A percentile compares a stretch with the other conserved stretches of the same genome.
Conservation (phyloP, 768 basidiomycete genomes). For the Auricularia sp. region DNA sequence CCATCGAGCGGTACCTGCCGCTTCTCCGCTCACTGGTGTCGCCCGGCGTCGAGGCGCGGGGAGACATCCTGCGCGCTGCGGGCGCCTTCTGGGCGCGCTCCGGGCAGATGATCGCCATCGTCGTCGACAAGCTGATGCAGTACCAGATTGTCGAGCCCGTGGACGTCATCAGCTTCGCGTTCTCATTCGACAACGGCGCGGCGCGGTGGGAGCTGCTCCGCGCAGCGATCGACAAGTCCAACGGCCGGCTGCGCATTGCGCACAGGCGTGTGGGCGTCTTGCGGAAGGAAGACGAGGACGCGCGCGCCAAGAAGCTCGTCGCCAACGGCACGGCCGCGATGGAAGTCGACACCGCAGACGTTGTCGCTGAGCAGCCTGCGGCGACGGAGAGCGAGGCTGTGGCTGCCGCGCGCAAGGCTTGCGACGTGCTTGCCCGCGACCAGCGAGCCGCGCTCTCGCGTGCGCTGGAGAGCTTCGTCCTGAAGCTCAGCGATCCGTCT, state of each 20-base stretch:
- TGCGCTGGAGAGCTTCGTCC: conserved; percentile 69
- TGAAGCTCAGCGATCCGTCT: conserved; percentile 45
- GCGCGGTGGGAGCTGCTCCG: conserved; percentile 70
- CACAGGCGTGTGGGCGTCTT: conserved; percentile 61
- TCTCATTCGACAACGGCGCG: conserved; percentile 39
- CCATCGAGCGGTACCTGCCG: conserved; percentile 86
- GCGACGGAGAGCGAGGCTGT: conserved; percentile 66
- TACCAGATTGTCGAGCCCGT: conserved; percentile 94
- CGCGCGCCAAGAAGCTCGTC: conserved; percentile 44
- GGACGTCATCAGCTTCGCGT: conserved; percentile 82
- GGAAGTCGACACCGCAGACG: conserved; percentile 39
- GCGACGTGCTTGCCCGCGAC: conserved; percentile 61
- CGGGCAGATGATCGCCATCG: conserved; percentile 80
- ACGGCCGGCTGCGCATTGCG: conserved; percentile 74
- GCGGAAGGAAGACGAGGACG: conserved; percentile 84
- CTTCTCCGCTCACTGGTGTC: conserved; percentile 55
- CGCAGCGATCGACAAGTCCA: conserved; percentile 80
- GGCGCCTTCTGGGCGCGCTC: conserved; percentile 77
- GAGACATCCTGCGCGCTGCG: conserved; percentile 60
- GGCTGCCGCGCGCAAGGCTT: conserved; percentile 64
- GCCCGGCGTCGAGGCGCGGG: conserved; percentile 46
- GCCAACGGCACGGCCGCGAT: conserved; percentile 18
- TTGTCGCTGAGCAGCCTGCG: conserved; percentile 37
- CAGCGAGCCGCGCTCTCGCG: conserved; percentile 63
- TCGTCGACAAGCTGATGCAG: conserved; percentile 96